phyloP scores from a whole-genome alignment of 208 protist genomes.

The Trypanosoma boissoni region DNA sequence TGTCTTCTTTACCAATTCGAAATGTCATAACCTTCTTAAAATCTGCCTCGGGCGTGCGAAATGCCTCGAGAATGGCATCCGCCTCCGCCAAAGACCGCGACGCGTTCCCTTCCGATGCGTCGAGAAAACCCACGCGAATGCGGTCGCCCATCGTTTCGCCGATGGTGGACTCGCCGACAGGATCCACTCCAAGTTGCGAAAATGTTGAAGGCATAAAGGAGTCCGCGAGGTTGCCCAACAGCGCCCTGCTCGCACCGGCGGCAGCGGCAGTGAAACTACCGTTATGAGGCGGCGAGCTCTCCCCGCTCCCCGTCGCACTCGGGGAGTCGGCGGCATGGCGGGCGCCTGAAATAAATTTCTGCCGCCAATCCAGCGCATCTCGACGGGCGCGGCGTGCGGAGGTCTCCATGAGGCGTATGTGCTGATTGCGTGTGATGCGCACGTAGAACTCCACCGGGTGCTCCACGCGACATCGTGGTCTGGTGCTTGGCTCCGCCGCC shows the following conservation, averaged over 20 bases:
- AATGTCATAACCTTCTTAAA: slow-evolving; percentile 60
- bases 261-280: slow-evolving; percentile 12
- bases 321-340: slow-evolving; percentile 20
- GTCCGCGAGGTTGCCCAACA: slow-evolving; percentile 35
- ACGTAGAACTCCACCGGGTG: slow-evolving; percentile 83
- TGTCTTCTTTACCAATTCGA: slow-evolving; percentile 45
- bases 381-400: slow-evolving; percentile 41
- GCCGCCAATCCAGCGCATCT: slow-evolving; percentile 57
- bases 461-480: slow-evolving; percentile 17
- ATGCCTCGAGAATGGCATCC: slow-evolving; percentile 50
- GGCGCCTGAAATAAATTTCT: slow-evolving; percentile 34
- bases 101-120: background rate
- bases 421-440: slow-evolving; percentile 50
- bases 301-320: background rate
- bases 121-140: background rate
- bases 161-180: slow-evolving; percentile 3
- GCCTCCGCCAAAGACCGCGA: slow-evolving; percentile 12
- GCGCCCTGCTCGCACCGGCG: slow-evolving; percentile 17
- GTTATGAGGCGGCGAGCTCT: background rate
- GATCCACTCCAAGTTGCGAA: background rate
- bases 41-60: slow-evolving; percentile 50
- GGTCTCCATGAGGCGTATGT: slow-evolving; percentile 47
- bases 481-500: background rate
- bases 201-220: slow-evolving; percentile 16
- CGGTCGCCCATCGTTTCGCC: background rate